Conservation (phyloP, 1,284 basidiomycete species). For the Coniferiporia weirii region DNA sequence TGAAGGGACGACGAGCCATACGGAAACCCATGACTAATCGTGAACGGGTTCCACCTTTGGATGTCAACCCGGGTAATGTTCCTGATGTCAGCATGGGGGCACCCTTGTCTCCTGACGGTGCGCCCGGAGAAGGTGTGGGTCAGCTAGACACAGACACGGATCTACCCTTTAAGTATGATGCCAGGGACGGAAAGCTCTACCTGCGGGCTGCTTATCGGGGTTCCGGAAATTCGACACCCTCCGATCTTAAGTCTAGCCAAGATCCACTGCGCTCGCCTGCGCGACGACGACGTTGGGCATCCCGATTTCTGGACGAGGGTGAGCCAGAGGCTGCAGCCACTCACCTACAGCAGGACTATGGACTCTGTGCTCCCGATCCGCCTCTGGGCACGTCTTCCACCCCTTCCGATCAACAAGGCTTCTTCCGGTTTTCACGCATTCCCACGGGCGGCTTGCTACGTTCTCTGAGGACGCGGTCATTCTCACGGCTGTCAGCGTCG, state of each 20-base stretch:
- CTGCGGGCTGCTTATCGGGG: conserved; percentile 17
- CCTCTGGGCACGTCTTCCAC: conserved; percentile 20
- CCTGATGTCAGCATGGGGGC: conserved; percentile 16
- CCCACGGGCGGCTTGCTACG: conserved; percentile 34
- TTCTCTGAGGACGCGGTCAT: conserved; percentile 47
- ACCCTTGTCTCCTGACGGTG: conserved; percentile 2
- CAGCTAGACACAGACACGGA: conserved; percentile 14
- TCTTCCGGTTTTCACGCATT: conserved; percentile 9
- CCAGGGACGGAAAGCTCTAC: conserved; percentile 11
- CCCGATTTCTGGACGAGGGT: conserved; percentile 35
- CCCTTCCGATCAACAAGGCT: conserved; percentile 18
- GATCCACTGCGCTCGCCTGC: conserved; percentile 38
- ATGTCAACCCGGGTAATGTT: conserved; percentile 12
- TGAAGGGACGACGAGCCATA: conserved; percentile 72
- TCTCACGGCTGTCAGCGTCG: conserved; percentile 42
- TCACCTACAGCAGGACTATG: conserved; percentile 9
- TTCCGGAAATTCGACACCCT: conserved; percentile 27
- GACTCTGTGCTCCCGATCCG: conserved; percentile 19
- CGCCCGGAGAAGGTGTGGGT: background rate
- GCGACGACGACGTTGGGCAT: conserved; percentile 43
- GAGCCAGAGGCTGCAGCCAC: conserved; percentile 12
- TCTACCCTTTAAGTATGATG: conserved; percentile 40
- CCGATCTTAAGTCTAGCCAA: conserved; percentile 24
- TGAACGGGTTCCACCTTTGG: conserved; percentile 19
- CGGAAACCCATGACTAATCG: conserved; percentile 45